Percentiles rank a stretch among this genome's conserved stretches.
Conservation (phyloP, 2,329 filamentous ascomycete species). For the Chalaropsis ovoidea region DNA sequence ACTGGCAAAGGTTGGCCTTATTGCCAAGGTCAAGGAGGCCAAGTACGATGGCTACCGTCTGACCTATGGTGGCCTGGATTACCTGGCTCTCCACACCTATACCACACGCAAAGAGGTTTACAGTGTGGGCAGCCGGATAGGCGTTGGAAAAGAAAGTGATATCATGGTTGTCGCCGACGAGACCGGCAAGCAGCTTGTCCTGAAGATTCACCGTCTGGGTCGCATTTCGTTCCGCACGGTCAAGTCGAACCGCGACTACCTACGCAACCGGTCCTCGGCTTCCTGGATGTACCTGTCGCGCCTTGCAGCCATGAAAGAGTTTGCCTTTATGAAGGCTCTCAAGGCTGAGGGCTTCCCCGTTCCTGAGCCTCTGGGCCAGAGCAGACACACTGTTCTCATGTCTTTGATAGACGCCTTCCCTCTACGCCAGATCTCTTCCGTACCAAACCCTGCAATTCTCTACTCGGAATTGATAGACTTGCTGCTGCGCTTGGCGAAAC, state of each 20-base stretch:
- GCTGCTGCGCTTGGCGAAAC: constrained; percentile 70
- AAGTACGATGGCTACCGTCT: constrained; percentile 96
- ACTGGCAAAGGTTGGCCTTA: constrained; percentile 83
- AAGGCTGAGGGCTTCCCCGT: constrained; percentile 78
- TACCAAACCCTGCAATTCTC: constrained; percentile 72
- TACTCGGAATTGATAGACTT: constrained; percentile 87
- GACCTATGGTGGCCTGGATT: constrained; percentile 93
- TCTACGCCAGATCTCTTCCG: constrained; percentile 72
- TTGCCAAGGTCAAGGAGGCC: constrained; percentile 86
- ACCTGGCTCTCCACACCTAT: constrained; percentile 87
- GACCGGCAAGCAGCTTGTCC: constrained; percentile 63
- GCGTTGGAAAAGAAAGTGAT: constrained; percentile 94
- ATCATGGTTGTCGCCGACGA: constrained; percentile 87
- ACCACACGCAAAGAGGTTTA: constrained; percentile 71
- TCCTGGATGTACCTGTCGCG: constrained; percentile 98
- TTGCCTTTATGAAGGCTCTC: constrained; percentile 83
- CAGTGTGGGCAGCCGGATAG: constrained; percentile 87
- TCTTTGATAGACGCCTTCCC: constrained; percentile 85
- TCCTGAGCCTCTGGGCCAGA: constrained; percentile 78
- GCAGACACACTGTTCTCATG: constrained; percentile 94
- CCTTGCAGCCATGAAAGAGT: constrained; percentile 87
- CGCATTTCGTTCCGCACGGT: constrained; percentile 95
- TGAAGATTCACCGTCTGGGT: constrained; percentile 93
- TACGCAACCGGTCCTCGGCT: constrained; percentile 65
- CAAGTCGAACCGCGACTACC: constrained; percentile 90